A percentile compares a stretch with the other conserved stretches of the same genome.
These are phyloP conservation scores for Pleomassaria siparia DNA, from an alignment of 2,329 filamentous ascomycete species.

Conservation along the genomic window DNA sequence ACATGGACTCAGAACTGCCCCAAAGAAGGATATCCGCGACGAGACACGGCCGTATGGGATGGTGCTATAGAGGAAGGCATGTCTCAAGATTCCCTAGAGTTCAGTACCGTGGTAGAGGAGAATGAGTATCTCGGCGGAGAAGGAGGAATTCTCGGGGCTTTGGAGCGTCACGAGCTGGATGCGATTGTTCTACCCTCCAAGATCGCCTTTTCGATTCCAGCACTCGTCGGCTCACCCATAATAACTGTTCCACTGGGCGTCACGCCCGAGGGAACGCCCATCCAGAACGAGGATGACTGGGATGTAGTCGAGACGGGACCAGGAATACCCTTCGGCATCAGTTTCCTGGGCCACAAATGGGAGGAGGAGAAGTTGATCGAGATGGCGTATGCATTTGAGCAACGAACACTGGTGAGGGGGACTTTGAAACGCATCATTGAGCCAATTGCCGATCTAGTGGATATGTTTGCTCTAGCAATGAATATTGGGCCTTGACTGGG, in stretches of 20 bases:
- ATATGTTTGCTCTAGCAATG: constrained; percentile 1
- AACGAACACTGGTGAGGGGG: not conserved
- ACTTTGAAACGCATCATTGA: not conserved
- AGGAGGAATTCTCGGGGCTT: constrained; percentile 59
- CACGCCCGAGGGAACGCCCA: no score
- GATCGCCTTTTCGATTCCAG: not conserved
- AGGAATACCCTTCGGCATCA: not conserved
- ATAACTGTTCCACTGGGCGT: constrained; percentile 4
- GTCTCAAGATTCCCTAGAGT: constrained; percentile 56
- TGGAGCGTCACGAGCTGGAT: constrained; percentile 56
- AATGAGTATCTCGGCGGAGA: constrained; percentile 54
- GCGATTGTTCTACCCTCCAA: constrained; percentile 36
- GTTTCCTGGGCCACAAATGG: not conserved
- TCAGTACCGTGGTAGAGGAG: constrained; percentile 56
- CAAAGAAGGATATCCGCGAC: constrained; percentile 57
- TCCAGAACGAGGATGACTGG: not conserved
- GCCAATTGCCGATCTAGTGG: not conserved
- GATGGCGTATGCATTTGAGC: constrained; percentile 2
- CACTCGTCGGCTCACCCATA: not conserved
- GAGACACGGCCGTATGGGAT: constrained; percentile 59
- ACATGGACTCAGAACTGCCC: constrained; percentile 54
- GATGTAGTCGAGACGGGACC: not conserved
- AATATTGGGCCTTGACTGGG: no score
- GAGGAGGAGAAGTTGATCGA: not conserved
- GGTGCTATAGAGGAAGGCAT: constrained; percentile 45